Evolutionary conservation across 2,329 filamentous ascomycete species (phyloP).

Genomic region (Lasiodiplodia theobromae): DNA sequence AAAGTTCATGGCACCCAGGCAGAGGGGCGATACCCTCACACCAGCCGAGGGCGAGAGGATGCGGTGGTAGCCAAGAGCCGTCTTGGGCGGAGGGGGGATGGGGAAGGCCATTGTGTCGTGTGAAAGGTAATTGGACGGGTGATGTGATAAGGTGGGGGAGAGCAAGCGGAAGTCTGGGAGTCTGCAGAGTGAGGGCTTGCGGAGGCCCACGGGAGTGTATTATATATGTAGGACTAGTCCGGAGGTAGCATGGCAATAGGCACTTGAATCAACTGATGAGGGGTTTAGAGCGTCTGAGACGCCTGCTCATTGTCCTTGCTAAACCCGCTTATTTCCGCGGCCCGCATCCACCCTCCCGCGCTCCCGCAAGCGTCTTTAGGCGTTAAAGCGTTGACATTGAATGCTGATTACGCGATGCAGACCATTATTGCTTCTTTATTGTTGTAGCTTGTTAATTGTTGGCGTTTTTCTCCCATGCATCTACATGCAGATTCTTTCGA

Average conservation of each 20-base stretch:
- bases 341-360: background rate
- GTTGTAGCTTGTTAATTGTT: background rate
- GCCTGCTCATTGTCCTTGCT: background rate
- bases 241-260: background rate
- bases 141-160: background rate
- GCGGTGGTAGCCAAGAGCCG: slow-evolving; percentile 59
- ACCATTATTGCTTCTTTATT: background rate
- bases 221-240: background rate
- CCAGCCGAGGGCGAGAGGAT: slow-evolving; percentile 60
- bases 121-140: background rate
- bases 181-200: background rate
- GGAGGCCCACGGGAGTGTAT: background rate
- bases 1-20: slow-evolving; percentile 63
- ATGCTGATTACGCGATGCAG: background rate
- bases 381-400: background rate
- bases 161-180: background rate
- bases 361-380: background rate
- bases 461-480: background rate
- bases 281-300: too few relatives aligned
- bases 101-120: slow-evolving; percentile 35
- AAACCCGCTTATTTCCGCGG: slow-evolving; percentile 1
- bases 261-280: background rate
- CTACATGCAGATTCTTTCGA: background rate
- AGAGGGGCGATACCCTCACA: slow-evolving; percentile 61
- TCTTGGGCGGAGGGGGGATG: slow-evolving; percentile 39